phyloP scores from a whole-genome alignment of 306 rosid species.

The Medicago lupulina region DNA sequence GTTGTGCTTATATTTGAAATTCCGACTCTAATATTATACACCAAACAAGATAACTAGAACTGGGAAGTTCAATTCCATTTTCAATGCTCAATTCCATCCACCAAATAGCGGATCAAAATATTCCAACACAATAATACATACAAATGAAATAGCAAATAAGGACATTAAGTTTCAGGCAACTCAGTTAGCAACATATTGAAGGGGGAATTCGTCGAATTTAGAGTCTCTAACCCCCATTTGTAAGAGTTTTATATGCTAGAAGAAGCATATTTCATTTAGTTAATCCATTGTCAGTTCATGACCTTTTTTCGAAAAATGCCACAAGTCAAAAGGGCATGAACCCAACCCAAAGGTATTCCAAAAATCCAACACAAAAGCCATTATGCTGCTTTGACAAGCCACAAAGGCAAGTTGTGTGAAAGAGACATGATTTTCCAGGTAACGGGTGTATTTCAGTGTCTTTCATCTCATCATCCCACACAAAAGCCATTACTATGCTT shows the following conservation, averaged over 20 bases:
- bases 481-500: too few relatives aligned
- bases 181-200: not conserved
- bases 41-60: conserved; percentile 11
- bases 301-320: not conserved
- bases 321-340: not conserved
- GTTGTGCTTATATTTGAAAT: not conserved
- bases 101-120: conserved; percentile 3
- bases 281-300: not conserved
- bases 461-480: too few relatives aligned
- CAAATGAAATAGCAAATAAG: not conserved
- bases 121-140: not conserved
- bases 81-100: not conserved
- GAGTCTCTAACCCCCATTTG: too few relatives aligned
- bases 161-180: not conserved
- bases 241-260: too few relatives aligned
- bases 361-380: too few relatives aligned
- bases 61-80: not conserved
- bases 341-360: not conserved
- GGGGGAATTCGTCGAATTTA: too few relatives aligned
- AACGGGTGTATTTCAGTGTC: too few relatives aligned
- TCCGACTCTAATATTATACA: not conserved
- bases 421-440: too few relatives aligned
- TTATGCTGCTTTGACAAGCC: too few relatives aligned
- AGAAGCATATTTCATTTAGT: too few relatives aligned
- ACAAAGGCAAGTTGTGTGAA: too few relatives aligned